phyloP scores from a whole-genome alignment of 1,139 yeast genomes.

The Sugiyamaella pinicola region DNA sequence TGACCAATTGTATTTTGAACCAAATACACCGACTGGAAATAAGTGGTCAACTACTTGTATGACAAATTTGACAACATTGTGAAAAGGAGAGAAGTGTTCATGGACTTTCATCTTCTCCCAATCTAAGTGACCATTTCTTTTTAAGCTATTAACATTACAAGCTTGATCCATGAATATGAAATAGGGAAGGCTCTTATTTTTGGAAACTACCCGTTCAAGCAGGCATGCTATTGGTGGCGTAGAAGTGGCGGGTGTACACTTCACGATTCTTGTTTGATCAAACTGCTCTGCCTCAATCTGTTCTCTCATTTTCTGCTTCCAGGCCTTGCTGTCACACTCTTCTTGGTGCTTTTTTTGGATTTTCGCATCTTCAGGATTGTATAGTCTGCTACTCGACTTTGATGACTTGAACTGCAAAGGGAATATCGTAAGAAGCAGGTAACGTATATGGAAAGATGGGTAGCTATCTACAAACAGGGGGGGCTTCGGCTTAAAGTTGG shows the following conservation, averaged over 20 bases:
- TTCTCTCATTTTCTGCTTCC: background rate
- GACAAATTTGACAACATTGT: constrained; percentile 25
- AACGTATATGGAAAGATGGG: constrained; percentile 2
- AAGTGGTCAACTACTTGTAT: constrained; percentile 32
- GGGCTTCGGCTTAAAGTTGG: background rate
- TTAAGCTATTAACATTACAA: constrained; percentile 26
- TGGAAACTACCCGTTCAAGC: constrained; percentile 18
- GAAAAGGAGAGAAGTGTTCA: constrained; percentile 14
- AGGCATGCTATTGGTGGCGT: constrained; percentile 9
- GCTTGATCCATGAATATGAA: constrained; percentile 27
- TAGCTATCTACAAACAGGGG: no score
- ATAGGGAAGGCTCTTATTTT: constrained; percentile 29
- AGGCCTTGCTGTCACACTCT: background rate
- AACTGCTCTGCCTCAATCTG: background rate
- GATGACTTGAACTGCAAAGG: constrained; percentile 8
- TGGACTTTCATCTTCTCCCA: constrained; percentile 5
- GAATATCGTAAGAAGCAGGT: constrained; percentile 8
- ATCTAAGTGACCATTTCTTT: constrained; percentile 10
- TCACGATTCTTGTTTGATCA: constrained; percentile 5
- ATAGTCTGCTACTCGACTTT: background rate
- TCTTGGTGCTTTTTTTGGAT: background rate
- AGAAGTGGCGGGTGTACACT: background rate
- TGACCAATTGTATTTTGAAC: constrained; percentile 53
- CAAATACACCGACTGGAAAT: constrained; percentile 59
- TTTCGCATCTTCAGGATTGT: background rate